These are phyloP conservation scores for Erucastrum elatum DNA, from an alignment of 345 rosid species.

Conservation along the genomic window DNA sequence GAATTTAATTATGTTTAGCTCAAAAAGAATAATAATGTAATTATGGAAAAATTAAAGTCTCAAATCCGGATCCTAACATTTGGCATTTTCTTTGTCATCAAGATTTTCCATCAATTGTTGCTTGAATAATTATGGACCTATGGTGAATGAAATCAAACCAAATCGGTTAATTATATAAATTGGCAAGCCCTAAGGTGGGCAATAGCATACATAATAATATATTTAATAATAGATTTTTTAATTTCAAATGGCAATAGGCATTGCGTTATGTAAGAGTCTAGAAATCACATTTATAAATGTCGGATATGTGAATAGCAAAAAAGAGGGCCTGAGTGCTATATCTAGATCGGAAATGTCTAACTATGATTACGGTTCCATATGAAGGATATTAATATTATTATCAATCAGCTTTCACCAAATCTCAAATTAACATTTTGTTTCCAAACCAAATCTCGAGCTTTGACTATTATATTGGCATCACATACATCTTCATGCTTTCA, in stretches of 20 bases:
- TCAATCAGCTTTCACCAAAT: neutral
- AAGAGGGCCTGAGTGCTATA: too few species aligned
- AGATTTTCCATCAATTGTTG: neutral
- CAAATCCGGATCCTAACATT: neutral
- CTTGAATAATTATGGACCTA: neutral
- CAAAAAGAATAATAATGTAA: neutral
- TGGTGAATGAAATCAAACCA: neutral
- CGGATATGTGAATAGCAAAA: too few species aligned
- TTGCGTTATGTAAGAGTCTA: neutral
- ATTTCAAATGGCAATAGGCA: neutral
- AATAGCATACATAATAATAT: neutral
- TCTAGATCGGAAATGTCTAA: neutral
- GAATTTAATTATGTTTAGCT: neutral
- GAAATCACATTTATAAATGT: neutral
- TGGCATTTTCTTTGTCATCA: neutral
- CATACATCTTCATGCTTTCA: neutral
- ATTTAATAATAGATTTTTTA: neutral
- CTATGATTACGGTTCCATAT: neutral
- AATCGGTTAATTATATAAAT: neutral
- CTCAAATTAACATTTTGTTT: neutral
- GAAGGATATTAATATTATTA: neutral
- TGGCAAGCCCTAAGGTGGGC: neutral
- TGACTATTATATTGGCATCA: neutral
- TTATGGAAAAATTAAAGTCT: neutral
- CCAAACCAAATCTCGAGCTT: conserved; percentile 13